Evolutionary conservation across 208 protist genomes (phyloP).

Genomic region (Hexamita inflata): DNA sequence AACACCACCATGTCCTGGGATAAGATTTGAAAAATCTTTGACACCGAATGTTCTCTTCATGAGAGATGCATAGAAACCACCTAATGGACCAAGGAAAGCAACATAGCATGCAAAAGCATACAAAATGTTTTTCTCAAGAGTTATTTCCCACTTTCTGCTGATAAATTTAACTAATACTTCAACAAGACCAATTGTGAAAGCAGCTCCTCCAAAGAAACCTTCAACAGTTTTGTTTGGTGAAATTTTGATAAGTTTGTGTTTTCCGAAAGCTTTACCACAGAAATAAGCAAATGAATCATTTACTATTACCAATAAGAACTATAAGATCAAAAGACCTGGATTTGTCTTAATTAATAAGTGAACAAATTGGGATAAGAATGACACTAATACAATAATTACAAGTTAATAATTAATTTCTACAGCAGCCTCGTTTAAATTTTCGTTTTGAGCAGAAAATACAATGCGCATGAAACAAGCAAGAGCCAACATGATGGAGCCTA

Average conservation of each 20-base stretch:
- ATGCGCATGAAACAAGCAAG: too few relatives aligned
- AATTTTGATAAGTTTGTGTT: conserved; percentile 48
- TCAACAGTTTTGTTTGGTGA: conserved; percentile 64
- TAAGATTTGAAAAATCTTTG: conserved; percentile 87
- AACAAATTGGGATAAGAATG: too few relatives aligned
- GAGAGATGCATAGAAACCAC: conserved; percentile 87
- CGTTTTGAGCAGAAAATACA: too few relatives aligned
- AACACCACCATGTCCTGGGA: conserved; percentile 90
- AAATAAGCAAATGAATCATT: conserved; percentile 54
- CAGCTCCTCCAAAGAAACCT: conserved; percentile 56
- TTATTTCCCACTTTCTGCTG: neutral
- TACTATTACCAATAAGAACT: conserved; percentile 37
- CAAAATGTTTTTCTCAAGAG: neutral
- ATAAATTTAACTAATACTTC: conserved; percentile 24
- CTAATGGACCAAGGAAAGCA: conserved; percentile 83
- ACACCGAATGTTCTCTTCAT: conserved; percentile 86
- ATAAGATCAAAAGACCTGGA: neutral
- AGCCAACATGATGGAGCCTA: too few relatives aligned
- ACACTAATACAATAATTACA: too few relatives aligned
- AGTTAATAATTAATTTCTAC: too few relatives aligned
- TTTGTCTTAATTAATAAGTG: too few relatives aligned
- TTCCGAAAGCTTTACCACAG: conserved; percentile 53
- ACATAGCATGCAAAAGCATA: conserved; percentile 68
- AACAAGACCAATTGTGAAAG: conserved; percentile 51
- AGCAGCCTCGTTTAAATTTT: too few relatives aligned